These are phyloP conservation scores for Sisymbrium irio DNA, from an alignment of 345 rosid genomes.

Conservation along the genomic window DNA sequence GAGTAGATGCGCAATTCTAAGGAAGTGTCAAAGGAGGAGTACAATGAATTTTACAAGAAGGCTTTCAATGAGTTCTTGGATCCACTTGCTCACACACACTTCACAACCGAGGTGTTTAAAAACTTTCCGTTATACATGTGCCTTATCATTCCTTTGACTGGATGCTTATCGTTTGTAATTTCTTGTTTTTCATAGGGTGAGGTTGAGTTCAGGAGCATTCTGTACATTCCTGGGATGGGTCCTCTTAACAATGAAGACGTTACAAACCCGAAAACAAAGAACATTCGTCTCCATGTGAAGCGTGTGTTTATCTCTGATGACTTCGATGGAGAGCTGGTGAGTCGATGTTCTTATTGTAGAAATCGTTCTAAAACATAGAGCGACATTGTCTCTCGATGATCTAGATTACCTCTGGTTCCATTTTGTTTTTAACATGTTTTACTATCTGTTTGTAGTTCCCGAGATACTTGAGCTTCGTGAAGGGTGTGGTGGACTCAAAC, in stretches of 20 bases:
- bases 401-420: neutral
- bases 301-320: slow-evolving; percentile 99
- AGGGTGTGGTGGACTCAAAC: slow-evolving; percentile 92
- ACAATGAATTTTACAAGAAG: slow-evolving; percentile 90
- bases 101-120: slow-evolving; percentile 74
- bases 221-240: slow-evolving; percentile 96
- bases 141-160: neutral
- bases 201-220: slow-evolving; percentile 93
- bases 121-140: neutral
- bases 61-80: slow-evolving; percentile 90
- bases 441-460: slow-evolving; percentile 62
- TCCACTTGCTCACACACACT: slow-evolving; percentile 82
- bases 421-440: neutral
- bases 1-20: slow-evolving; percentile 78
- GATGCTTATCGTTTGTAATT: neutral
- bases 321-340: slow-evolving; percentile 99
- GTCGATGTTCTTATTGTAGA: neutral
- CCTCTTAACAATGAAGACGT: slow-evolving; percentile 94
- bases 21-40: slow-evolving; percentile 81
- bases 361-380: neutral
- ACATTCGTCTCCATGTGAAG: slow-evolving; percentile 84
- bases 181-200: slow-evolving; percentile 64
- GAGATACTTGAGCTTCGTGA: slow-evolving; percentile 92
- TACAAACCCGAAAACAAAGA: slow-evolving; percentile 84
- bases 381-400: neutral